phyloP scores from a whole-genome alignment of 106 monocot species.

The Ottelia alismoides region DNA sequence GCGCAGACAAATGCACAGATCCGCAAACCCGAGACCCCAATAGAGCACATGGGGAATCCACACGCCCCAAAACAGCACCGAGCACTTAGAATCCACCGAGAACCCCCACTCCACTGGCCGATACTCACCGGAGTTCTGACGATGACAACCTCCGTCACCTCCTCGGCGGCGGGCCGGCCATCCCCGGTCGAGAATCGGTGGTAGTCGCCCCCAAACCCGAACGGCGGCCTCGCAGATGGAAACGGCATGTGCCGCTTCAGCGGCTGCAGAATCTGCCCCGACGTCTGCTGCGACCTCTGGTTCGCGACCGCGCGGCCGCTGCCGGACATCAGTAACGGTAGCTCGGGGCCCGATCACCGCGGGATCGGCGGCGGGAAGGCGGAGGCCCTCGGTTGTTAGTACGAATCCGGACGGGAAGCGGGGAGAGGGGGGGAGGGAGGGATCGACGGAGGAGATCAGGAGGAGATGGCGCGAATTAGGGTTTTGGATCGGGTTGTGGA shows the following conservation, averaged over 20 bases:
- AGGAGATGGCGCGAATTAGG: background rate
- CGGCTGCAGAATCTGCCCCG: slow-evolving; percentile 41
- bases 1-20: no score
- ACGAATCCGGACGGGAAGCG: background rate
- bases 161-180: slow-evolving; percentile 4
- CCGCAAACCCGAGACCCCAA: no score
- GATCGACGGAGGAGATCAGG: background rate
- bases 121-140: slow-evolving; percentile 66
- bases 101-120: no score
- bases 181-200: slow-evolving; percentile 34
- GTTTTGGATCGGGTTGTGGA: background rate
- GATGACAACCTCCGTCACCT: slow-evolving; percentile 30
- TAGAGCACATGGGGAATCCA: no score
- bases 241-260: slow-evolving; percentile 38
- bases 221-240: slow-evolving; percentile 31
- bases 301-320: slow-evolving; percentile 24
- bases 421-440: slow-evolving; percentile 3
- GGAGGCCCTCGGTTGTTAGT: background rate
- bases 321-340: slow-evolving; percentile 11
- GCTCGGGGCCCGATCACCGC: background rate
- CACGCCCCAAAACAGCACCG: no score
- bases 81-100: no score
- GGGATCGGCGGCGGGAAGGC: slow-evolving; percentile 1
- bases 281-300: slow-evolving; percentile 12
- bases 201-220: slow-evolving; percentile 48